A percentile compares a stretch with the other conserved stretches of the same genome.
phyloP scores from a whole-genome alignment of 2,329 filamentous ascomycete genomes.

The Corniculantispora saksenae region DNA sequence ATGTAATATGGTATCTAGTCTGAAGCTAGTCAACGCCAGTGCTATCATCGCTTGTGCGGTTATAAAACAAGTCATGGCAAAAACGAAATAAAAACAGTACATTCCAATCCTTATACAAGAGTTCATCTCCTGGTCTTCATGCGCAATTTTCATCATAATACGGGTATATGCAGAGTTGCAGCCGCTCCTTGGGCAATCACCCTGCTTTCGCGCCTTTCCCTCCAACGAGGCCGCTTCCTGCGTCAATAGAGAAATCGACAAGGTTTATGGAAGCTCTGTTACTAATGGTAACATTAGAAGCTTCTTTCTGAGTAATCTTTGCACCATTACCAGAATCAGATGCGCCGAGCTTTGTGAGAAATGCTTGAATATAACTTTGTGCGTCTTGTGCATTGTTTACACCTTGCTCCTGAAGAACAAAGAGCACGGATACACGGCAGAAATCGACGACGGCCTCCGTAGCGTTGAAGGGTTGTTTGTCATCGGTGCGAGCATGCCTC shows the following conservation, averaged over 20 bases:
- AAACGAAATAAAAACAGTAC: constrained; percentile 16
- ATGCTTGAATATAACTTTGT: constrained; percentile 54
- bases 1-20: constrained; percentile 12
- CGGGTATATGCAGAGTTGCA: not conserved
- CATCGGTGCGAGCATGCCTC: not conserved
- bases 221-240: constrained; percentile 29
- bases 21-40: constrained; percentile 12
- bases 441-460: constrained; percentile 64
- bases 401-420: constrained; percentile 57
- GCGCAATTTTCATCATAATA: constrained; percentile 6
- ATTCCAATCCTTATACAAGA: constrained; percentile 19
- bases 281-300: constrained; percentile 44
- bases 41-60: constrained; percentile 6
- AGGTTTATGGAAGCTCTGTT: constrained; percentile 51
- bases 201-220: not conserved
- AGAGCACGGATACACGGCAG: constrained; percentile 62
- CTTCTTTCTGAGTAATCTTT: constrained; percentile 41
- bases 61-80: constrained; percentile 11
- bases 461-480: constrained; percentile 41
- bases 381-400: constrained; percentile 53
- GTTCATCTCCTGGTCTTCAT: not conserved
- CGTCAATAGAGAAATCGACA: constrained; percentile 46
- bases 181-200: not conserved
- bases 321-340: constrained; percentile 28
- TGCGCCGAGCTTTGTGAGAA: constrained; percentile 47